Evolutionary conservation across 1,139 yeast species (phyloP), one percentile per base, ranked within the genome.

Genomic region (Geotrichum histeridarum): DNA sequence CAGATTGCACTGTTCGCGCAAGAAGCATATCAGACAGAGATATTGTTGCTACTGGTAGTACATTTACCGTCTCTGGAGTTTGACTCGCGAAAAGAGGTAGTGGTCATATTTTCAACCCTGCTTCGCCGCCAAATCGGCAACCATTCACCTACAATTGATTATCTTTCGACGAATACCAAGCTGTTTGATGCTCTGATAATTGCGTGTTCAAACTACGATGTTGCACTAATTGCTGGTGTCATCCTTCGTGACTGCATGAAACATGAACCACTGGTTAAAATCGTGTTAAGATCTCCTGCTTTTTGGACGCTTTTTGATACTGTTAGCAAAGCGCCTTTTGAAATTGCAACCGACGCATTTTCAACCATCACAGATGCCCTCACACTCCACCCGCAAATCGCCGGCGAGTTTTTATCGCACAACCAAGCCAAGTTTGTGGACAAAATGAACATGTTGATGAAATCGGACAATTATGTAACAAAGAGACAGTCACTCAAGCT

Each of bases 241-340:
- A 88, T 93, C 64, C 73, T 93, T 50, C 77, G 97, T 54, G 97
- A 91, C 67, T 87, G 96, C 64, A 78, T 89, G 59, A 86, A 86
- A 64, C 83, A 84, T 67, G 97, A 90, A 68, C 77, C 76, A 42
- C 76, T 93, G 55, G 80, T 87, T 53, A 74, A 77, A 54, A 77
- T 79, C 58, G 76, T 87, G 9, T 67, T 90, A 44, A 64, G 75
- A 46, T 79, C 79, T 56, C 79, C 81, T 8, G 72, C 75, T 41
- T 77, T 91, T 60, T 93, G 99, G 98, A 81, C 81, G 59, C 85
- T 83, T 64, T 91, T 93, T 71, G 81, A 79, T 96, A 90, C 68
- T 81, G 58, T 51, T n/a, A 49, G 51, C n/a, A 55, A 53, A 31
- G 56, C 58, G 15, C 58, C 55, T 8, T 55, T 55, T 50, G 58